Conservation (phyloP, 2,329 filamentous ascomycete genomes). For the Colletotrichum sp. region DNA sequence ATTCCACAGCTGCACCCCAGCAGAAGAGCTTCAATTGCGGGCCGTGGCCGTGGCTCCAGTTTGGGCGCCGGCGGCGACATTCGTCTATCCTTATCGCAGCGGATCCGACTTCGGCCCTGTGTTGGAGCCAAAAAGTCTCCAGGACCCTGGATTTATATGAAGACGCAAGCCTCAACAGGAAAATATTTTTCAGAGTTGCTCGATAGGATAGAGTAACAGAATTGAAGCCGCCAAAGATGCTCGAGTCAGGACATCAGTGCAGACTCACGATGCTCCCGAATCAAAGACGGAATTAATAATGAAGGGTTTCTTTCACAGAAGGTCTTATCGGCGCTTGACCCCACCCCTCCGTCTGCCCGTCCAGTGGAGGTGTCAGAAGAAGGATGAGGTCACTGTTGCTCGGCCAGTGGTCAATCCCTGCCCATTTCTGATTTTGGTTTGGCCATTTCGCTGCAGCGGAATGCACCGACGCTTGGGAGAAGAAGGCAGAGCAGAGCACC, state of each 20-base stretch:
- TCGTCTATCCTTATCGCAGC: constrained; percentile 2
- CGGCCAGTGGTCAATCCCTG: not conserved
- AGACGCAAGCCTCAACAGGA: not conserved
- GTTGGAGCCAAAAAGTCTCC: not conserved
- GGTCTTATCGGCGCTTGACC: constrained; percentile 6
- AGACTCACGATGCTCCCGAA: not conserved
- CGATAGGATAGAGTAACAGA: constrained; percentile 1
- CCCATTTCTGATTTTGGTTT: not conserved
- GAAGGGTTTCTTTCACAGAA: not conserved
- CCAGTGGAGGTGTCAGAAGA: not conserved
- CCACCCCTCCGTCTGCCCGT: not conserved
- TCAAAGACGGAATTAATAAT: not conserved
- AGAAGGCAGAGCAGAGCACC: not conserved
- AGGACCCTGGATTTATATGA: not conserved
- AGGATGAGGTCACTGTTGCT: constrained; percentile 1
- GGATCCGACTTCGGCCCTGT: constrained; percentile 7
- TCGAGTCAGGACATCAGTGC: not conserved
- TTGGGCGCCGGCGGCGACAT: constrained; percentile 12
- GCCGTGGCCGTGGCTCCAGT: not conserved
- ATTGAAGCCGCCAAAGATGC: not conserved
- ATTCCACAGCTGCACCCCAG: not conserved
- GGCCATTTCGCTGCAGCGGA: not conserved
- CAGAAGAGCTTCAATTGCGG: not conserved
- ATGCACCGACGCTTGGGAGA: not conserved
- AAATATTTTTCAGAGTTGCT: not conserved